Evolutionary conservation across 768 basidiomycete genomes (phyloP), one percentile per base, ranked within the genome.

Genomic region (Calvatia gigantea): DNA sequence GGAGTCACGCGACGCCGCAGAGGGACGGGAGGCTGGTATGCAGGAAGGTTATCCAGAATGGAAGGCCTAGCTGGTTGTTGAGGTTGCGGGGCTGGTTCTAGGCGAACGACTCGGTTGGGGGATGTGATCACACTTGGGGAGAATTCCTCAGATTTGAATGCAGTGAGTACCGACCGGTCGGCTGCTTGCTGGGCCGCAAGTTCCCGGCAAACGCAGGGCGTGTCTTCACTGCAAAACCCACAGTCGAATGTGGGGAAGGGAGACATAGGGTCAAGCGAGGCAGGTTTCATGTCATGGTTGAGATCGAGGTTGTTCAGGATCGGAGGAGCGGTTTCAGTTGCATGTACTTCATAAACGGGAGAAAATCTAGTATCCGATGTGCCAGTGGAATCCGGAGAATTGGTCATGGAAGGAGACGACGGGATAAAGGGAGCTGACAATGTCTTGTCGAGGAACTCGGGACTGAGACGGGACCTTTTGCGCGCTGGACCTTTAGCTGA

Each of bases 1-100:
- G 67, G 62, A 1, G 72, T 63, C 31, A 72, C 60, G 28, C 81
- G 78, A 37, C 86, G 84, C 51, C 86, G 87, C 33, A 95, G 81
- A 29, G 91, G 91, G 25, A 95, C 84, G 2, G 93, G 81, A 0
- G 91, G 84, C 62, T 93, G 87, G 67, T 88, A 93, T 8, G 84
- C 79, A 33, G 91, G 88, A 1, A 90, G 78, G 61, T 88, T 84
- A 55, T 91, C 88, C 37, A 91, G 76, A 53, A 89, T 86, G 48
- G 85, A 90, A n/a, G 71, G 57, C 28, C 67, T 59, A 14, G 51
- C n/a, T 29, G 58, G 47, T 17, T 27, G 55, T 1, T 21, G 45
- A 25, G 54, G 46, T 49, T 62, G 52, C 1, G 54, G 54, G 14
- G 54, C 47, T 9, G 54, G 54, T 33, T 61, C 57, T 5, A 69